These are phyloP conservation scores for Zygnema circumcarinatum DNA, from an alignment of 139 green algal species.

Conservation along the genomic window DNA sequence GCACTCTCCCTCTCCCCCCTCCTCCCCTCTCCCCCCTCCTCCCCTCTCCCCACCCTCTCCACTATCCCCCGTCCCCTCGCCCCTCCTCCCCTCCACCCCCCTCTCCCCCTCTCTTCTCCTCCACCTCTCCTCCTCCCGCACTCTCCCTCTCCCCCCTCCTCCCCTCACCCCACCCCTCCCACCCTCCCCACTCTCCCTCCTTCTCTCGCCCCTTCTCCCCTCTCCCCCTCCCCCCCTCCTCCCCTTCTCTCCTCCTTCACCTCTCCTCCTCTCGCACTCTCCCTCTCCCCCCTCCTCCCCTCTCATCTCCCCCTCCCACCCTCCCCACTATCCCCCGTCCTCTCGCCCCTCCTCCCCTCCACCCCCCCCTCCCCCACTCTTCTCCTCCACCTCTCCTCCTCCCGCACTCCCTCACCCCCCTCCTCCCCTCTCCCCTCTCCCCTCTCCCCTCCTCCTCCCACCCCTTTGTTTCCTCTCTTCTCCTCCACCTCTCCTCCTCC, in stretches of 20 bases:
- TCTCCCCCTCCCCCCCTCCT: neutral
- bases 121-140: neutral
- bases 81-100: neutral
- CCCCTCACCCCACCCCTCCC: neutral
- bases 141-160: conserved; percentile 11
- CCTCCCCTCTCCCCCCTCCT: conserved; percentile 1
- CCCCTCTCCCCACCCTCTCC: conserved; percentile 8
- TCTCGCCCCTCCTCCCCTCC: neutral
- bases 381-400: conserved; percentile 21
- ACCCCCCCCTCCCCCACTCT: conserved; percentile 21
- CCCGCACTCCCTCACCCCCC: conserved; percentile 21
- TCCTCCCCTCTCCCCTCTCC: conserved; percentile 34
- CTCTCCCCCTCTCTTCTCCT: neutral
- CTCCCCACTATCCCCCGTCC: neutral
- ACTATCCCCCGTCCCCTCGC: neutral
- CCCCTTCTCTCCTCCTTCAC: neutral
- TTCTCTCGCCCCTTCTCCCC: too few species aligned
- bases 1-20: neutral
- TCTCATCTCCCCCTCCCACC: neutral
- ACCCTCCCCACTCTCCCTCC: too few species aligned
- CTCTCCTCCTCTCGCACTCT: neutral
- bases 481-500: too few species aligned
- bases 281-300: conserved; percentile 1
- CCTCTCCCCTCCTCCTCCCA: conserved; percentile 14
- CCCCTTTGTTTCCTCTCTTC: conserved; percentile 19